Conservation (phyloP, 2,329 filamentous ascomycete genomes). For the Colletotrichum orbiculare region DNA sequence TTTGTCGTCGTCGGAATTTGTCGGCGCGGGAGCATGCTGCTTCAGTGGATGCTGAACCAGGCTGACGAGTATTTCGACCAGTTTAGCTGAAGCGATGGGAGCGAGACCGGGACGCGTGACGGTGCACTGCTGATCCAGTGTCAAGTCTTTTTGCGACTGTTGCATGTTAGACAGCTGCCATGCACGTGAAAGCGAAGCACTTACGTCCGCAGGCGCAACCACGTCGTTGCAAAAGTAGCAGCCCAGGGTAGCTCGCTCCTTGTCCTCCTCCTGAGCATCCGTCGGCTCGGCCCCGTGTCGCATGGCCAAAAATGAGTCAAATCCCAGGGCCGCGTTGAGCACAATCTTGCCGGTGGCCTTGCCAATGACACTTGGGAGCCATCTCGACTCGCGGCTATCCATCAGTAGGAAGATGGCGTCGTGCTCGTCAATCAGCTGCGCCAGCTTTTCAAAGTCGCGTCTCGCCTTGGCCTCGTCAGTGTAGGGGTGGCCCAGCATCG, state of each 20-base stretch:
- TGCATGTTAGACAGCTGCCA: constrained; percentile 7
- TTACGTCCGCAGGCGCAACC: constrained; percentile 90
- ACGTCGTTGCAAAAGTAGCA: constrained; percentile 99
- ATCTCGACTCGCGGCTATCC: constrained; percentile 94
- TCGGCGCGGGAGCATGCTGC: constrained; percentile 69
- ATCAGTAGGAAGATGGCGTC: constrained; percentile 97
- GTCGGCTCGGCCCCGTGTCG: constrained; percentile 80
- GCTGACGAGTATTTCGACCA: constrained; percentile 91
- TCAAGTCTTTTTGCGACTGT: constrained; percentile 92
- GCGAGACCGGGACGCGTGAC: constrained; percentile 94
- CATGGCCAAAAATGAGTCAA: constrained; percentile 98
- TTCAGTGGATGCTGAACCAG: constrained; percentile 86
- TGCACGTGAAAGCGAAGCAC: constrained; percentile 47
- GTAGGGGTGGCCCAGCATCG: constrained; percentile 95
- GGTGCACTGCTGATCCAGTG: constrained; percentile 97
- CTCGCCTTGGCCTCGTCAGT: constrained; percentile 76
- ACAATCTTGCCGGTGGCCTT: constrained; percentile 95
- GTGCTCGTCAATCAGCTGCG: constrained; percentile 81
- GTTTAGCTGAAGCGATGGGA: constrained; percentile 87
- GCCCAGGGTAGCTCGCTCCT: constrained; percentile 76
- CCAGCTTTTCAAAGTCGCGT: constrained; percentile 79
- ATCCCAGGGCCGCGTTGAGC: constrained; percentile 94
- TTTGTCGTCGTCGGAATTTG: constrained; percentile 59
- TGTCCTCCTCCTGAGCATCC: constrained; percentile 44
- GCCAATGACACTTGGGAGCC: constrained; percentile 96